phyloP scores from a whole-genome alignment of 1,284 basidiomycete species.

The Moesziomyces globuligerus region DNA sequence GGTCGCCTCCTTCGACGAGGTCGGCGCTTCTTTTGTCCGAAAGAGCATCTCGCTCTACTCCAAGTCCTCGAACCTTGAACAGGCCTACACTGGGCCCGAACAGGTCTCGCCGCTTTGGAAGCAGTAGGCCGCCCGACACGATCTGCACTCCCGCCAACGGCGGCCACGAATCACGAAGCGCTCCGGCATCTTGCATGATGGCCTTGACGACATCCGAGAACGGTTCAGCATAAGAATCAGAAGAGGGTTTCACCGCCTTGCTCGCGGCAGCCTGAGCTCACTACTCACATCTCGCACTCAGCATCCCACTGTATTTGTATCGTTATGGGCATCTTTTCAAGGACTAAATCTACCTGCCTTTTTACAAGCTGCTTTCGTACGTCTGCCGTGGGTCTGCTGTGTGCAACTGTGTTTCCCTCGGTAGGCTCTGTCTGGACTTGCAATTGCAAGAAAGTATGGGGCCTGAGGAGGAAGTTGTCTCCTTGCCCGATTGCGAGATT shows the following conservation, averaged over 20 bases:
- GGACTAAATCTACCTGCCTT: slow-evolving; percentile 8
- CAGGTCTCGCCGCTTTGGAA: slow-evolving; percentile 37
- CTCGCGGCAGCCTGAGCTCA: too few species aligned
- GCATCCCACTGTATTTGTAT: slow-evolving; percentile 30
- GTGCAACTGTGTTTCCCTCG: neutral
- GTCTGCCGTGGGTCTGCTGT: neutral
- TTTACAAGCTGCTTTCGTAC: neutral
- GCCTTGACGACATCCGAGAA: slow-evolving; percentile 1
- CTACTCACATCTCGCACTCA: slow-evolving; percentile 3
- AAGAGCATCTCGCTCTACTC: slow-evolving; percentile 7
- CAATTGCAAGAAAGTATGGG: too few species aligned
- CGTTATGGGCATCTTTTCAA: slow-evolving; percentile 21
- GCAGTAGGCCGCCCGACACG: too few species aligned
- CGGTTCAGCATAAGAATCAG: too few species aligned
- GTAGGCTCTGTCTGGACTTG: too few species aligned
- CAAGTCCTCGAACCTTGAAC: slow-evolving; percentile 2
- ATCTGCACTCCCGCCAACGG: too few species aligned
- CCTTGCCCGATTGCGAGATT: too few species aligned
- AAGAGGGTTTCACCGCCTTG: too few species aligned
- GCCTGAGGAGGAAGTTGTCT: too few species aligned
- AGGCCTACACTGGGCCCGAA: slow-evolving; percentile 1
- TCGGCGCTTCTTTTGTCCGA: slow-evolving; percentile 13
- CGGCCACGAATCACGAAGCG: too few species aligned
- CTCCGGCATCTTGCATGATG: slow-evolving; percentile 1
- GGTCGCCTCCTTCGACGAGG: slow-evolving; percentile 26